phyloP scores from a whole-genome alignment of 2,329 filamentous ascomycete species.

The Colletotrichum salicis region DNA sequence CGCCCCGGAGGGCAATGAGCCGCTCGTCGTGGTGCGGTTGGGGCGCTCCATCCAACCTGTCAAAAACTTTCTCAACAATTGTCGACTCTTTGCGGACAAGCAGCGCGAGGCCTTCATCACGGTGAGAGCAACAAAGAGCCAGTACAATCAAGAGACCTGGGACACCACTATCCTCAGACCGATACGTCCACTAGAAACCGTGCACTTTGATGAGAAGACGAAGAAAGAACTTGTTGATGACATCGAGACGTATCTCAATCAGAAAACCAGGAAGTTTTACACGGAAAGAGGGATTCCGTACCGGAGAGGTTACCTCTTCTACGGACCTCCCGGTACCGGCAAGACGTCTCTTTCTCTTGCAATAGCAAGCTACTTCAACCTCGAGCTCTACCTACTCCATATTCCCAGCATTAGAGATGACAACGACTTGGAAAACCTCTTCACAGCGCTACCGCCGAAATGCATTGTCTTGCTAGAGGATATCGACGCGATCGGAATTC shows the following conservation, averaged over 20 bases:
- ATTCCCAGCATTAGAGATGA: slow-evolving; percentile 58
- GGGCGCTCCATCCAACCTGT: slow-evolving; percentile 47
- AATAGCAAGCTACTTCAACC: slow-evolving; percentile 75
- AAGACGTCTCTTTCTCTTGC: slow-evolving; percentile 83
- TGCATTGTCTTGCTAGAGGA: slow-evolving; percentile 43
- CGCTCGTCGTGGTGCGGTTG: slow-evolving; percentile 51
- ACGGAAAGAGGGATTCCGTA: slow-evolving; percentile 79
- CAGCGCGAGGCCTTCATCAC: slow-evolving; percentile 50
- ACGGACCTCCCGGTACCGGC: slow-evolving; percentile 79
- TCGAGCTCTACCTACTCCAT: slow-evolving; percentile 79
- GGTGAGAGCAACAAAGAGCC: slow-evolving; percentile 45
- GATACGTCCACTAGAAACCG: slow-evolving; percentile 43
- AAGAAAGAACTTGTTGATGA: slow-evolving; percentile 77
- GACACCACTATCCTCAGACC: slow-evolving; percentile 46
- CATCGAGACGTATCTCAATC: slow-evolving; percentile 72
- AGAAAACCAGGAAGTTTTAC: slow-evolving; percentile 70
- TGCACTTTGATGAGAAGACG: slow-evolving; percentile 49
- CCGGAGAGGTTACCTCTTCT: slow-evolving; percentile 76
- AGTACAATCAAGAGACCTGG: slow-evolving; percentile 44
- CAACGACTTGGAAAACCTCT: slow-evolving; percentile 44
- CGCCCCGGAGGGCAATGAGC: slow-evolving; percentile 49
- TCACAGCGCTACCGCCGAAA: slow-evolving; percentile 40
- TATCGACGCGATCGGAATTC: slow-evolving; percentile 39
- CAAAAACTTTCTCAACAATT: slow-evolving; percentile 44
- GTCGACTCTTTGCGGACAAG: slow-evolving; percentile 45